A percentile compares a stretch with the other conserved stretches of the same genome.
Conservation (phyloP, 306 rosid species). For the Bauhinia variegata region DNA sequence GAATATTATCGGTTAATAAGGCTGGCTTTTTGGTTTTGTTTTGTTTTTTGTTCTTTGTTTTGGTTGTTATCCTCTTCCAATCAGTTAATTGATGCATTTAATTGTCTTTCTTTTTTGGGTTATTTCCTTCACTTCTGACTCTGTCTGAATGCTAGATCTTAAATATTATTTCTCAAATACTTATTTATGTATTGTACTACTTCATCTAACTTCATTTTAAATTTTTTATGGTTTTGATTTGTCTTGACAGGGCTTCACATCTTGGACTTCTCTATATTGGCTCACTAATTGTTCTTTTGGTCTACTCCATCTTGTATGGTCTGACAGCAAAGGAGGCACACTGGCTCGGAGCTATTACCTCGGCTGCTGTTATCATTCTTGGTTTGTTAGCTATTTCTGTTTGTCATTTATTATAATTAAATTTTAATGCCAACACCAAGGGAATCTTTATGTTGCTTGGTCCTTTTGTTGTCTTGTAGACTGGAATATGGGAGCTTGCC, state of each 20-base stretch:
- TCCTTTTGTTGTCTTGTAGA: constrained; percentile 56
- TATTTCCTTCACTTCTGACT: background rate
- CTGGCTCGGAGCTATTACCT: constrained; percentile 96
- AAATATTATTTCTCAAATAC: constrained; percentile 6
- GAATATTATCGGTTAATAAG: constrained; percentile 14
- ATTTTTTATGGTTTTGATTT: constrained; percentile 28
- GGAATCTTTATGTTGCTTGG: constrained; percentile 33
- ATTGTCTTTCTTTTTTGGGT: background rate
- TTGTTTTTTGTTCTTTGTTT: too few species aligned
- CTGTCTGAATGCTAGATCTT: background rate
- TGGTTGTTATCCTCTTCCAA: background rate
- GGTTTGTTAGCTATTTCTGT: constrained; percentile 53
- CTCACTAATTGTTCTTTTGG: constrained; percentile 82
- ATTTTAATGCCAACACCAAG: constrained; percentile 2
- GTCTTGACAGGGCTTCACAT: constrained; percentile 86
- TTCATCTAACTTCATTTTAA: background rate
- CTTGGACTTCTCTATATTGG: constrained; percentile 92
- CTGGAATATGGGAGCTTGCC: constrained; percentile 99
- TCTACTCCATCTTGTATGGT: constrained; percentile 87
- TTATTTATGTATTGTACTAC: constrained; percentile 10
- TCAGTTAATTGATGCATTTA: background rate
- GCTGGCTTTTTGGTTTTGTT: background rate
- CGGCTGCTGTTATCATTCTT: constrained; percentile 94
- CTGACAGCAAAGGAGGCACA: constrained; percentile 74
- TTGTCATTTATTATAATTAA: constrained; percentile 28